Evolutionary conservation across 2,329 filamentous ascomycete species (phyloP), one percentile per base, ranked within the genome.

Genomic region (Colletotrichum endophyticum): DNA sequence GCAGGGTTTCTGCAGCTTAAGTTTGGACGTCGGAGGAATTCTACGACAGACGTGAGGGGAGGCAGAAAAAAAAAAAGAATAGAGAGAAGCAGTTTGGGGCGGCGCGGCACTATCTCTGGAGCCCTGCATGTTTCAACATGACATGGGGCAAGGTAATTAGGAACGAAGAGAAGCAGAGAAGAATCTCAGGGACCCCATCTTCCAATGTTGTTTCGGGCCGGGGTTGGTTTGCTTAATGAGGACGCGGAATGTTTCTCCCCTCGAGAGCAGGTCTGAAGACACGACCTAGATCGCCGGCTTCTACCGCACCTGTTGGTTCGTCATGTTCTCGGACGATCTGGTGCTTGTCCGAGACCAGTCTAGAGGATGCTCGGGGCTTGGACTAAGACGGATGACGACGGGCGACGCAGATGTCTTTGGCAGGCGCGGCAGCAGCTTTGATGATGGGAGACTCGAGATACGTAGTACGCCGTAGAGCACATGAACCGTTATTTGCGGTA

Each of bases 41-140:
- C 27, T 49, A 25, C 34, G 30, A 44, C 68, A 61, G 0, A 59
- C 22, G 56, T 63, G 59, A 30, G 59, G n/a, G 59, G 59, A 63
- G 34, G 68, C 44, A 28, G 63, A 16, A 22, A 22, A 22, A 44
- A 19, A 49, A 49, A 53, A 22, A 8, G 7, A 22, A 7, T 6
- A 53, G 44, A 44, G 39, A 44, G 39, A 44, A 49, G 39, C 39
- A 49, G 19, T 34, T n/a, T 53, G 39, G 19, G 57, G 57, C 32
- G 68, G 62, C 57, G 36, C 61, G 59, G 61, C 61, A 75, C 49
- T 66, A 56, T 66, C 56, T 75, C 22, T 75, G 19, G n/a, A 28
- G 68, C 61, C 68, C 74, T 73, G 74, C 64, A 66, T 64, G 64
- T 76, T 76, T 74, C 74, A 76, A 25, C 59, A 28, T 71, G 72